Evolutionary conservation across 305 asterid genomes (phyloP).

Genomic region (Solanum hybrid): DNA sequence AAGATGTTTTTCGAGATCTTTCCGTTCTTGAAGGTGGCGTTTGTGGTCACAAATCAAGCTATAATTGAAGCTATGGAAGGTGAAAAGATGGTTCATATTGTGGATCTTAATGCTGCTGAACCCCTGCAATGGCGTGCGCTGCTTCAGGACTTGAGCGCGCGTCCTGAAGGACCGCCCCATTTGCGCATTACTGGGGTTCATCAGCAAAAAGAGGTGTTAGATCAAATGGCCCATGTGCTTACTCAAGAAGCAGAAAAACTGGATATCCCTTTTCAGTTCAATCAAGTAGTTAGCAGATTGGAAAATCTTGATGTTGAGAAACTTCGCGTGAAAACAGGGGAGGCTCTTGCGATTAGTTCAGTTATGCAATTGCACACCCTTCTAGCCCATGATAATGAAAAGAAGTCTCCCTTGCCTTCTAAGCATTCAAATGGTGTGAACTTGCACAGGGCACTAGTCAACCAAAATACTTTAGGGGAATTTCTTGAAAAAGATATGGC

Average conservation of each 20-base stretch:
- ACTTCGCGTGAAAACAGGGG: constrained; percentile 43
- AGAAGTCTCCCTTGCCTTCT: not conserved
- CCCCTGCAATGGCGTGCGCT: constrained; percentile 43
- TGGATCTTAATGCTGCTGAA: constrained; percentile 39
- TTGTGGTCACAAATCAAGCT: constrained; percentile 46
- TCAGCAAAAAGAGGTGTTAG: constrained; percentile 33
- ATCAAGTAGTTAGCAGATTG: constrained; percentile 27
- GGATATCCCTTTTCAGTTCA: constrained; percentile 44
- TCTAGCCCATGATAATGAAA: constrained; percentile 28
- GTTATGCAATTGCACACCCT: constrained; percentile 40
- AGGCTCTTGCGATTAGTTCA: constrained; percentile 44
- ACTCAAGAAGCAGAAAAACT: constrained; percentile 47
- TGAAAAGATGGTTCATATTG: constrained; percentile 43
- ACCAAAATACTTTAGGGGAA: constrained; percentile 25
- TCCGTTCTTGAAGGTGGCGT: constrained; percentile 44
- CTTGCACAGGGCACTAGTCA: constrained; percentile 6
- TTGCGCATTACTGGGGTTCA: constrained; percentile 42
- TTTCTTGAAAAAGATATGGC: constrained; percentile 25
- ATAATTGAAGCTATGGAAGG: constrained; percentile 57
- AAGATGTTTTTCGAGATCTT: constrained; percentile 37
- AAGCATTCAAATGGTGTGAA: constrained; percentile 10
- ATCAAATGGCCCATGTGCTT: constrained; percentile 29
- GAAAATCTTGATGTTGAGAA: constrained; percentile 35
- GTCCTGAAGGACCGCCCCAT: constrained; percentile 50
- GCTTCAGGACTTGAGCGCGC: constrained; percentile 30